A percentile compares a stretch with the other conserved stretches of the same genome.
phyloP scores from a whole-genome alignment of 805 yeast species.

The Candida sakaeoensis region DNA sequence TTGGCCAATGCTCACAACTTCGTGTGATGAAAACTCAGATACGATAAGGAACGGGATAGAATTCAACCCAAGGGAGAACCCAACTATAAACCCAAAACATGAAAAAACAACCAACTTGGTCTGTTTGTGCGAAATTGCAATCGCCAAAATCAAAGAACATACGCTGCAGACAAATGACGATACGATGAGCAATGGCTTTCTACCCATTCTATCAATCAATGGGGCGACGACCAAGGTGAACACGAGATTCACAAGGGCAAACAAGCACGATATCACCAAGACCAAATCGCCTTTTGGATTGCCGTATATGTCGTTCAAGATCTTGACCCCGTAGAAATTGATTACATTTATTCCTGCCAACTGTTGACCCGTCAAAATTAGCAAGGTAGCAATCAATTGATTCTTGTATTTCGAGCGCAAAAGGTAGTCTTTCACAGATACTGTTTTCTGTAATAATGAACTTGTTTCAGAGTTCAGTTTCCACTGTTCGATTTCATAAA shows the following conservation, averaged over 20 bases:
- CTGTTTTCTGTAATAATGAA: conserved; percentile 14
- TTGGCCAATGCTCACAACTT: conserved; percentile 32
- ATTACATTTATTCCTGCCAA: conserved; percentile 83
- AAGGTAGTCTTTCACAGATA: conserved; percentile 20
- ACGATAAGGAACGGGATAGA: conserved; percentile 38
- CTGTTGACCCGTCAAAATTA: conserved; percentile 38
- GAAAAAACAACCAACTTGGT: conserved; percentile 19
- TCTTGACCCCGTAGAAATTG: conserved; percentile 80
- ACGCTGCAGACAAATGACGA: conserved; percentile 22
- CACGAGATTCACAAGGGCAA: conserved; percentile 68
- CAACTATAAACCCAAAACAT: conserved; percentile 31
- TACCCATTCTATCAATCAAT: conserved; percentile 67
- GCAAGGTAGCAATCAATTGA: conserved; percentile 27
- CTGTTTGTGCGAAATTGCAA: conserved; percentile 17
- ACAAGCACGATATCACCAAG: conserved; percentile 62
- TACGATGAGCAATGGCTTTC: conserved; percentile 44
- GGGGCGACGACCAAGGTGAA: conserved; percentile 69
- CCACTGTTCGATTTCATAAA: conserved; percentile 37
- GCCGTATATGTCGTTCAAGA: conserved; percentile 37
- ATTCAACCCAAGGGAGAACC: conserved; percentile 34
- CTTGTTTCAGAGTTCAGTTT: conserved; percentile 18
- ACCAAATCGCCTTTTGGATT: conserved; percentile 30
- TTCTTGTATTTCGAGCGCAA: conserved; percentile 15
- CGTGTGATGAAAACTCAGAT: conserved; percentile 31
- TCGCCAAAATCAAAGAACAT: conserved; percentile 22